These are phyloP conservation scores for Casuarina glauca DNA, from an alignment of 306 rosid genomes.

Conservation along the genomic window DNA sequence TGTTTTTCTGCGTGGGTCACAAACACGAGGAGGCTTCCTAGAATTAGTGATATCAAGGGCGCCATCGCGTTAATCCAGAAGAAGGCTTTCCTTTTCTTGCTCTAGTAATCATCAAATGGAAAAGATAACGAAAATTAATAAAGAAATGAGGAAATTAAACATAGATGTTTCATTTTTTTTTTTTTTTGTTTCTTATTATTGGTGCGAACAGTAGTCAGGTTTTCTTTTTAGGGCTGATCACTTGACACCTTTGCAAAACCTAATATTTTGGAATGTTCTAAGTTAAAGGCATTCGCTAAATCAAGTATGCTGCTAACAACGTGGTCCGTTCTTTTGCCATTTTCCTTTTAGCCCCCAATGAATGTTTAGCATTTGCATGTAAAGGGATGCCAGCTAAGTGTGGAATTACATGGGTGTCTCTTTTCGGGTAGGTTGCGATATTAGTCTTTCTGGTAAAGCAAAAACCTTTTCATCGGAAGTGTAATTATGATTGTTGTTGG, in stretches of 20 bases:
- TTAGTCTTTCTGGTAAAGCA: not conserved
- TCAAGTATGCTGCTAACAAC: too few relatives aligned
- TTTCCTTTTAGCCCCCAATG: too few relatives aligned
- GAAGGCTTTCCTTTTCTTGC: slow-evolving; percentile 68
- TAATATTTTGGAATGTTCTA: too few relatives aligned
- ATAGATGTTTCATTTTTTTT: not conserved
- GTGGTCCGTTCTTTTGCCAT: too few relatives aligned
- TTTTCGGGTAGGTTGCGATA: not conserved
- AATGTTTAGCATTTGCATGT: too few relatives aligned
- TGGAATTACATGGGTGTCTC: too few relatives aligned
- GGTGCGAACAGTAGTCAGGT: too few relatives aligned
- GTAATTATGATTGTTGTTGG: not conserved
- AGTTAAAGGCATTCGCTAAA: too few relatives aligned
- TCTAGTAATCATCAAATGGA: slow-evolving; percentile 40
- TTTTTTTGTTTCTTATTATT: too few relatives aligned
- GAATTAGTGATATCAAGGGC: slow-evolving; percentile 67
- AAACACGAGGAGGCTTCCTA: slow-evolving; percentile 78
- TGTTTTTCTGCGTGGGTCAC: slow-evolving; percentile 84
- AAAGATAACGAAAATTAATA: not conserved
- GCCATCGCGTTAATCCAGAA: slow-evolving; percentile 96
- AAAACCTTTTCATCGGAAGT: not conserved
- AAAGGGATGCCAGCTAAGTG: not conserved
- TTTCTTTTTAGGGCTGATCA: too few relatives aligned
- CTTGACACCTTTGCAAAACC: too few relatives aligned
- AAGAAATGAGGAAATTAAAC: not conserved